phyloP scores from a whole-genome alignment of 2,329 filamentous ascomycete species.

The Coniochaeta sp. region DNA sequence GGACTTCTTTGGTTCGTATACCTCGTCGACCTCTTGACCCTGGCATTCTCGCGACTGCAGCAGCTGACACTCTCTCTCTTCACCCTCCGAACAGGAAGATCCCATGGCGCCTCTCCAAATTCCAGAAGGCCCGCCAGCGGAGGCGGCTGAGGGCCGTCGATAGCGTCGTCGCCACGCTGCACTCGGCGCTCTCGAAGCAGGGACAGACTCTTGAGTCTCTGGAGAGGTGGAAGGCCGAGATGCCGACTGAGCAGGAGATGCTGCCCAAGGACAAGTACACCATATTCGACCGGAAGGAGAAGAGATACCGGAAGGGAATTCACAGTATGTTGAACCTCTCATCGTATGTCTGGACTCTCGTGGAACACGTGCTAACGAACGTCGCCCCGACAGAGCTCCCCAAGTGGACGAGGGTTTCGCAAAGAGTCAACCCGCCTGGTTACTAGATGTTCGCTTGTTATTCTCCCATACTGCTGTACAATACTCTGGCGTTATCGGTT shows the following conservation, averaged over 20 bases:
- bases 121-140: slow-evolving; percentile 84
- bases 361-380: slow-evolving; percentile 5
- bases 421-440: slow-evolving; percentile 88
- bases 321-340: slow-evolving; percentile 67
- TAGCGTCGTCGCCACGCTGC: slow-evolving; percentile 75
- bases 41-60: slow-evolving; percentile 6
- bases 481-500: neutral
- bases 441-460: slow-evolving; percentile 52
- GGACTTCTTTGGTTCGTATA: slow-evolving; percentile 70
- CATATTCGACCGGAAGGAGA: slow-evolving; percentile 93
- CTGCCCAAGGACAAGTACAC: slow-evolving; percentile 95
- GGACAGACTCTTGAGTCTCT: slow-evolving; percentile 69
- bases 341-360: neutral
- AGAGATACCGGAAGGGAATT: slow-evolving; percentile 92
- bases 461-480: neutral
- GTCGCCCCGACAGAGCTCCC: slow-evolving; percentile 54
- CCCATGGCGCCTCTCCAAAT: slow-evolving; percentile 88
- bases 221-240: slow-evolving; percentile 87
- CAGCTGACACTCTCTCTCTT: neutral
- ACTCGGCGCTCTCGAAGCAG: slow-evolving; percentile 67
- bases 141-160: slow-evolving; percentile 80
- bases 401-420: slow-evolving; percentile 94
- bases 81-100: slow-evolving; percentile 64
- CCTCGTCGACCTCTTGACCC: neutral
- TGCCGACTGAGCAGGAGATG: slow-evolving; percentile 96